Evolutionary conservation across 345 rosid species (phyloP).

Genomic region (Dipteronia sinensis): DNA sequence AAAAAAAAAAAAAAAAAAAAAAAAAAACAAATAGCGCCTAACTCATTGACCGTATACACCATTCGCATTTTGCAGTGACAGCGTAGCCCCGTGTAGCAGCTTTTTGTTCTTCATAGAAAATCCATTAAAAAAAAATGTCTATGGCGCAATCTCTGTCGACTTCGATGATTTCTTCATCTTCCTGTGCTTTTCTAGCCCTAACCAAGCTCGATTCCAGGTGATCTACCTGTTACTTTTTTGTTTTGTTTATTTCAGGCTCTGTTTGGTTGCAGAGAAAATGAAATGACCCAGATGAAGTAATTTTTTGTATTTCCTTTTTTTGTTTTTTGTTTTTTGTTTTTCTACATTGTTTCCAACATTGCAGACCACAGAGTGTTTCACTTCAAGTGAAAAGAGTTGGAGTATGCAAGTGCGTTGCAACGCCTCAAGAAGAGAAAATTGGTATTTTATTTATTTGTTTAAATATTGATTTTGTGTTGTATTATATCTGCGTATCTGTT

Average conservation of each 20-base stretch:
- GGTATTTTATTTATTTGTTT: constrained; percentile 25
- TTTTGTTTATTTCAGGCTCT: neutral
- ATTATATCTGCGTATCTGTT: neutral
- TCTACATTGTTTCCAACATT: neutral
- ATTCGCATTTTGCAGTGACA: no score
- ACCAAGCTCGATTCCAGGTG: constrained; percentile 38
- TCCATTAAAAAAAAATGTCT: no score
- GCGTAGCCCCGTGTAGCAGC: no score
- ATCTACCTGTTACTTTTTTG: neutral
- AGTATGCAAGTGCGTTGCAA: constrained; percentile 41
- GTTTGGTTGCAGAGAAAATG: neutral
- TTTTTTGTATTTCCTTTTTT: neutral
- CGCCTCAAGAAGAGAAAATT: constrained; percentile 46
- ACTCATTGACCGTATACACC: no score
- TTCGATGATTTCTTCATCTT: constrained; percentile 47
- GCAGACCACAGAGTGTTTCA: constrained; percentile 33
- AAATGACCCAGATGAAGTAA: neutral
- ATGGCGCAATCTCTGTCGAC: constrained; percentile 22
- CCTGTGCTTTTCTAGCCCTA: constrained; percentile 44
- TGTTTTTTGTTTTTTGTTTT: neutral
- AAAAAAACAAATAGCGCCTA: no score
- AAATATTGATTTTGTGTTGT: neutral
- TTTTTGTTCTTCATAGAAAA: no score
- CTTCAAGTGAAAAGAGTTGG: constrained; percentile 33
- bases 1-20: no score